Conservation (phyloP, 345 rosid genomes). For the Brassica juncea region DNA sequence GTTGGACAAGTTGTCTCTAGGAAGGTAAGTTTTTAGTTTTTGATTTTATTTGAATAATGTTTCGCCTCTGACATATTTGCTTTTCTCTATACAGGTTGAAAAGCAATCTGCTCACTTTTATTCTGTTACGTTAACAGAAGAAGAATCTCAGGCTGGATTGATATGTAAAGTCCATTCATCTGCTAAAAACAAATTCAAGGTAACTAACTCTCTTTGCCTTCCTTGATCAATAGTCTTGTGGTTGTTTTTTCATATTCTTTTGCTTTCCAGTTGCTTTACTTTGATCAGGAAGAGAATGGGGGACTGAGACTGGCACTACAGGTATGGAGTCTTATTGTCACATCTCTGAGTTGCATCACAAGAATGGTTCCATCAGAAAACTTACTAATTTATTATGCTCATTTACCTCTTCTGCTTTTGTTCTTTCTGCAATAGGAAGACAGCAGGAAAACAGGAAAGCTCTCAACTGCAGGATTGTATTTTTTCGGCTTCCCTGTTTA, state of each 20-base stretch:
- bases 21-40: slow-evolving; percentile 52
- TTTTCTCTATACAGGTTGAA: slow-evolving; percentile 74
- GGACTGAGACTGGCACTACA: slow-evolving; percentile 86
- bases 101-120: slow-evolving; percentile 96
- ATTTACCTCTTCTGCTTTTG: not conserved
- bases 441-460: slow-evolving; percentile 73
- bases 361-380: not conserved
- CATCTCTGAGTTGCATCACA: too few species aligned
- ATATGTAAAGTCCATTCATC: slow-evolving; percentile 85
- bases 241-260: not conserved
- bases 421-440: slow-evolving; percentile 63
- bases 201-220: slow-evolving; percentile 22
- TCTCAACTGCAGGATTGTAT: slow-evolving; percentile 85
- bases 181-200: slow-evolving; percentile 98
- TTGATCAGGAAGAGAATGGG: slow-evolving; percentile 70
- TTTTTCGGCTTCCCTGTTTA: slow-evolving; percentile 95
- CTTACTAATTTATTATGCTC: not conserved
- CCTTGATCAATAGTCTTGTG: not conserved
- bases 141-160: slow-evolving; percentile 80
- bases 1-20: slow-evolving; percentile 62
- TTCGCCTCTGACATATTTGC: slow-evolving; percentile 12
- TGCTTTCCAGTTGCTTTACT: slow-evolving; percentile 72
- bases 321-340: slow-evolving; percentile 44
- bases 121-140: slow-evolving; percentile 79
- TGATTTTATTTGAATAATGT: not conserved